Evolutionary conservation across 2,329 filamentous ascomycete genomes (phyloP), one percentile per base, ranked within the genome.

Genomic region (Xenoacremonium recifei): DNA sequence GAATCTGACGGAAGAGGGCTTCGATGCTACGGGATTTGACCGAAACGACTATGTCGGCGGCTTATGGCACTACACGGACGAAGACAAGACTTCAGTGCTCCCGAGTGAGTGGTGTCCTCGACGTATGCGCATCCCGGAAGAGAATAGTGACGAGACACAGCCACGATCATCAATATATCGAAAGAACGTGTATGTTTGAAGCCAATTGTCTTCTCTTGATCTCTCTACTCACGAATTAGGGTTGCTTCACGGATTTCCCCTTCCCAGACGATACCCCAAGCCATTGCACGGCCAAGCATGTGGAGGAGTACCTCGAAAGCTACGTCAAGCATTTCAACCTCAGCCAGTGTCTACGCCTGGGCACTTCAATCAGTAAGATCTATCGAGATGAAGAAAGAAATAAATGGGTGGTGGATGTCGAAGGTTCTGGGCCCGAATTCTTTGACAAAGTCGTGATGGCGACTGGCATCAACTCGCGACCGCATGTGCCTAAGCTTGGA

Each of bases 11-110:
- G 69, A 73, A 35, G 68, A 70, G 49, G 69, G 69, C 3, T 73
- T 71, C 37, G 49, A 70, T 4, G 69, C 63, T 3, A 63, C 63
- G 3, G 70, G 64, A 1, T 72, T 72, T 31, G 71, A 73, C n/a
- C 57, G 61, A 13, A 66, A 62, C 30, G 42, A 55, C 29, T 65
- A 62, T 34, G 53, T 72, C 9, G 70, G 70, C 12, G 70, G 71
- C 0, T 47, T 74, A 0, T 74, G 70, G 70, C 60, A 66, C 32
- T 71, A 63, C 40, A 70, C 61, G 10, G 58, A 62, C 2, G 54
- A 67, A n/a, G 52, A 65, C 45, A 59, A 61, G 46, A 69, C 65
- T 21, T 64, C 64, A 9, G 65, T 67, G 20, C 63, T 70, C 4
- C 49, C 54, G 12, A 63, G 58, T 60, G 54, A 51, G 54, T 51